Percentiles rank a stretch among this genome's conserved stretches.
Conservation (phyloP, 257 asterid species). For the Nicotiana tomentosiformis region DNA sequence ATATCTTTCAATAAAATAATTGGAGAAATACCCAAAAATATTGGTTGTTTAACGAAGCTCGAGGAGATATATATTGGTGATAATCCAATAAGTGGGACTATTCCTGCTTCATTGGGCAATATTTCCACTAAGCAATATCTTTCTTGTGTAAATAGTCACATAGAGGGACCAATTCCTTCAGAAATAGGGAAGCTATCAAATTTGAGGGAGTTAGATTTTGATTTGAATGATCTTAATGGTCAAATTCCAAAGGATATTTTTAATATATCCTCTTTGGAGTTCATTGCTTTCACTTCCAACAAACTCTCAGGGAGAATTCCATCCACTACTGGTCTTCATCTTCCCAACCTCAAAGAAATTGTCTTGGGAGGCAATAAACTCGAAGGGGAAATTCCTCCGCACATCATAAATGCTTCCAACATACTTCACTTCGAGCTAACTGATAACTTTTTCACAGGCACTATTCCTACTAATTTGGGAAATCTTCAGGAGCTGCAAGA, state of each 20-base stretch:
- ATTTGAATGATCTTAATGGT: too few species aligned
- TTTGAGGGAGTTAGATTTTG: slow-evolving; percentile 8
- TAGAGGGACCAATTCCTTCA: slow-evolving; percentile 22
- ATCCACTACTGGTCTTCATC: slow-evolving; percentile 14
- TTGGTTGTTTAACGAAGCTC: slow-evolving; percentile 24
- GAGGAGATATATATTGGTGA: slow-evolving; percentile 15
- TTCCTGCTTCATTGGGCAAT: slow-evolving; percentile 27
- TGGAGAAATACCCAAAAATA: slow-evolving; percentile 19
- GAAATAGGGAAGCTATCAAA: slow-evolving; percentile 20
- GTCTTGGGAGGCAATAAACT: slow-evolving; percentile 18
- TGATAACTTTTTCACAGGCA: slow-evolving; percentile 20
- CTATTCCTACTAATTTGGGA: slow-evolving; percentile 25
- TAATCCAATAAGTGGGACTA: slow-evolving; percentile 16
- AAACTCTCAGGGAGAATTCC: slow-evolving; percentile 21
- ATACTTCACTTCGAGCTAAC: slow-evolving; percentile 19
- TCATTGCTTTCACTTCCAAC: slow-evolving; percentile 19
- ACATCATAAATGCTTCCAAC: slow-evolving; percentile 22
- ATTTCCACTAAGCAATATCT: slow-evolving; percentile 23
- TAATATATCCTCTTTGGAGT: slow-evolving; percentile 23
- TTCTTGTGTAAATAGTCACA: slow-evolving; percentile 9
- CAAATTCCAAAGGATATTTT: slow-evolving; percentile 26
- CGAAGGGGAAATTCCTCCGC: slow-evolving; percentile 20
- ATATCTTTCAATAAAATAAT: slow-evolving; percentile 20
- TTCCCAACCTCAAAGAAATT: slow-evolving; percentile 27
- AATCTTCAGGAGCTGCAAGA: slow-evolving; percentile 16